A percentile compares a stretch with the other conserved stretches of the same genome.
phyloP scores from a whole-genome alignment of 2,329 filamentous ascomycete species.

The Venturia carpophila region DNA sequence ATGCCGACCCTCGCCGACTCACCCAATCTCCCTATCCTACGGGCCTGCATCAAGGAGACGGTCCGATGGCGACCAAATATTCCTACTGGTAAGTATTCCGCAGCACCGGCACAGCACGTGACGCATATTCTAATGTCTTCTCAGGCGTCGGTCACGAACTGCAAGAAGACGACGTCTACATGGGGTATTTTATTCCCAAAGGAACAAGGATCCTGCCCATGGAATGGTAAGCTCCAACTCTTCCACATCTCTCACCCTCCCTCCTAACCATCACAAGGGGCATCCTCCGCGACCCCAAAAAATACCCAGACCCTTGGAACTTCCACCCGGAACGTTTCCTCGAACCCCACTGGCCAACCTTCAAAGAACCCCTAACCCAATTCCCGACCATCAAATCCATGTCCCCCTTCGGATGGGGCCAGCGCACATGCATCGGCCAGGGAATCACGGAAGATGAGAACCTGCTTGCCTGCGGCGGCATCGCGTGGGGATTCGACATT shows the following conservation, averaged over 20 bases:
- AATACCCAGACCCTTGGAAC: constrained; percentile 55
- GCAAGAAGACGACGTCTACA: constrained; percentile 45
- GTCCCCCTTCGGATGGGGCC: constrained; percentile 58
- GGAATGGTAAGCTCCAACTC: constrained; percentile 18
- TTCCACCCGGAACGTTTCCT: constrained; percentile 58
- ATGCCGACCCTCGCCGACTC: constrained; percentile 37
- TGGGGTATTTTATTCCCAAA: constrained; percentile 46
- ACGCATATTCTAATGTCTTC: not conserved
- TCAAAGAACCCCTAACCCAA: constrained; percentile 54
- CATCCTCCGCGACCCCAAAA: constrained; percentile 50
- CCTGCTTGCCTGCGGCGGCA: constrained; percentile 43
- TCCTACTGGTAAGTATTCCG: constrained; percentile 35
- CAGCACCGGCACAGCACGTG: not conserved
- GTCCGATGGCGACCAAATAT: constrained; percentile 44
- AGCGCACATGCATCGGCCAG: constrained; percentile 55
- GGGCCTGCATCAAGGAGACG: constrained; percentile 30
- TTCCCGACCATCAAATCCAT: constrained; percentile 57
- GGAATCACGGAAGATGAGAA: constrained; percentile 51
- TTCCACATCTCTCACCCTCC: not conserved
- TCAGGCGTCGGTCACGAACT: constrained; percentile 45
- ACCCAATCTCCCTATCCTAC: constrained; percentile 27
- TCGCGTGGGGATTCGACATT: constrained; percentile 42
- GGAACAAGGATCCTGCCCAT: constrained; percentile 31
- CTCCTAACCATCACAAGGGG: constrained; percentile 32
- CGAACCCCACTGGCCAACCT: constrained; percentile 55